Percentiles rank a stretch among this genome's conserved stretches.
Conservation (phyloP, 768 basidiomycete species). For the Rickenella mellea region DNA sequence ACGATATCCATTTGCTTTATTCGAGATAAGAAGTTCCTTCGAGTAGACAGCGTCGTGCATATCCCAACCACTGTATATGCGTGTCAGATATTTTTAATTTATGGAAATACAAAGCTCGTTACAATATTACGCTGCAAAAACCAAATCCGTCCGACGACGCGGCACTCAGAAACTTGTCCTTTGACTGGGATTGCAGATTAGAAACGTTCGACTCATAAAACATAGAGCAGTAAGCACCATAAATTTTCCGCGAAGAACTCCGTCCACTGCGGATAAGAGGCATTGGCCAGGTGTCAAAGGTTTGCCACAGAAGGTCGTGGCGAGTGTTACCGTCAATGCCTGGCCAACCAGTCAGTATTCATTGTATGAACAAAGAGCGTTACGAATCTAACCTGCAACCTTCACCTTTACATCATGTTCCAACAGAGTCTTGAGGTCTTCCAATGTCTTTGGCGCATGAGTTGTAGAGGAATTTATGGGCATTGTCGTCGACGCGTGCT, state of each 20-base stretch:
- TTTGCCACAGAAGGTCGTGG: too few relatives aligned
- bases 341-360: constrained; percentile 9
- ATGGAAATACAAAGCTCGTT: constrained; percentile 18
- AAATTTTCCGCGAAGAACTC: constrained; percentile 89
- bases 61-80: constrained; percentile 66
- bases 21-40: constrained; percentile 82
- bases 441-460: constrained; percentile 39
- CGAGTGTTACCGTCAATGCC: constrained; percentile 73
- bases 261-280: constrained; percentile 56
- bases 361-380: not conserved
- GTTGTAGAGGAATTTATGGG: constrained; percentile 17
- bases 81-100: constrained; percentile 2
- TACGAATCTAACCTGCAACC: constrained; percentile 66
- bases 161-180: constrained; percentile 81
- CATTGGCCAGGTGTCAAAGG: not conserved
- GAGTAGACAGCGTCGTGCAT: constrained; percentile 83
- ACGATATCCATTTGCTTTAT: constrained; percentile 84
- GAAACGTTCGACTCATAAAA: constrained; percentile 5
- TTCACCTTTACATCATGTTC: constrained; percentile 74
- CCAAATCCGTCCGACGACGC: constrained; percentile 78
- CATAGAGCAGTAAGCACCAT: constrained; percentile 41
- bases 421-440: constrained; percentile 49
- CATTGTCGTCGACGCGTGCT: constrained; percentile 3
- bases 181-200: constrained; percentile 45
- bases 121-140: constrained; percentile 92